Evolutionary conservation across 1,139 yeast genomes (phyloP), one percentile per base, ranked within the genome.

Genomic region (Kurtzmaniella quercitrusa): DNA sequence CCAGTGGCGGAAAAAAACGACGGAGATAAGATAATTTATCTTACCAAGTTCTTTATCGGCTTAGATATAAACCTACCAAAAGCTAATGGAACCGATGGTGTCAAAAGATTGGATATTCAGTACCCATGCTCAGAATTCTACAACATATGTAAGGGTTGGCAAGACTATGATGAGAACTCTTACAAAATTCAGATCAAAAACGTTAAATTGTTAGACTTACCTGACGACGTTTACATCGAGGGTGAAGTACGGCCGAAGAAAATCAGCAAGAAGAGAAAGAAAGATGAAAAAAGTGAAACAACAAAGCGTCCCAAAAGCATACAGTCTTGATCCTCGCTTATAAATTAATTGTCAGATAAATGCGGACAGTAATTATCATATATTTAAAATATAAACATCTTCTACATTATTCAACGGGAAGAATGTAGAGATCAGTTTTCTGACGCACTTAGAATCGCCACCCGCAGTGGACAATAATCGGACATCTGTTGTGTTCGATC

Each of bases 51-150:
- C 49, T 94, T 76, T 61, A 79, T 93, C 50, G 98, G 98, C 0
- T 66, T 93, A 41, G 82, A 83, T 36, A 73, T 91, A 32, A 73
- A 77, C 46, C 63, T 84, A 43, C 30, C 30, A 26, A 26, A 26
- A 26, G 46, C 47, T 32, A 44, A 42, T 32, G 70, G 47, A 65
- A 65, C 43, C 52, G 60, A 40, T 45, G 77, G 74, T 11, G 79
- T 71, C 28, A 82, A 79, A 55, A 84, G 82, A 53, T 73, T 93
- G 48, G 97, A 93, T 58, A 85, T 93, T 42, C 96, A 88, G 54
- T 77, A 84, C 52, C 97, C 98, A 8, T 91, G 98, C 57, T 77
- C 88, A 16, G 98, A 93, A 48, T 93, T 91, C 59, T 88, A 76
- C 63, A 82, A 76, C 42, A 66, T 88, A 15, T 88, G 97, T 61